Base-by-base conservation (phyloP, 139 green algal genomes). In the Chlamydomonas sphaeroides region DNA sequence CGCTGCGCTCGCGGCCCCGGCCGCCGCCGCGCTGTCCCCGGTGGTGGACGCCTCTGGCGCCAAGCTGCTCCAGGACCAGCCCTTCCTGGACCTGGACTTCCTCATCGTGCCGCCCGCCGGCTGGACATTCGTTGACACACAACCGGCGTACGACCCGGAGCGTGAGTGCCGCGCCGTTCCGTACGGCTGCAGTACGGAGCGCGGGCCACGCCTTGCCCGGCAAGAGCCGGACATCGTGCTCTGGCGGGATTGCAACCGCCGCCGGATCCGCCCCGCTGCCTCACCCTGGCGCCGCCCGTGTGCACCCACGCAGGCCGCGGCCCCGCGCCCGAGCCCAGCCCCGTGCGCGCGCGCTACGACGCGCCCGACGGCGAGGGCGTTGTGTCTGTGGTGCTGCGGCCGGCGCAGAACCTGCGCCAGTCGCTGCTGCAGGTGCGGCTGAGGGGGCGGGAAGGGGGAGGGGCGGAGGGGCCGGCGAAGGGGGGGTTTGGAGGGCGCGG, bases 341-440 rank as follows among this genome's bases (percentile, higher is more conserved):
- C 85, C 45, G 80, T 89, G 26, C 41, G 76, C 10, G 85, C 66
- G 45, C 66, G 85, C 1, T 89, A 85, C 56, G 80, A 89, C 45
- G 65, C 74, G 6, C n/a, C 30, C 8, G 62, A 79, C n/a, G 75
- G 75, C 39, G 30, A 48, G n/a, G 51, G 74, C 0, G 85, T 72
- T 28, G 53, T 89, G 36, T 85, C 49, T 4, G 66, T 89, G 8
- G 25, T 89, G 23, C 62, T 68, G 21, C 79, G 79, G 23, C 68
- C 61, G 30, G 66, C 79, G 5, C 53, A 70, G 35, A 28, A 21
- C 51, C 14, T 84, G 35, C 49, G 49, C 30, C 78, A 49, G 20
- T 59, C 66, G 18, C 25, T 84, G 42, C 66, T 84, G 48, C 78
- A 89, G 85, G 85, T 86, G 61, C 18, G 84, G 25, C n/a, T n/a